Evolutionary conservation across 164 flowering plant genomes (phyloP), one percentile per base, ranked within the genome.

Genomic region (Annona squamosa): DNA sequence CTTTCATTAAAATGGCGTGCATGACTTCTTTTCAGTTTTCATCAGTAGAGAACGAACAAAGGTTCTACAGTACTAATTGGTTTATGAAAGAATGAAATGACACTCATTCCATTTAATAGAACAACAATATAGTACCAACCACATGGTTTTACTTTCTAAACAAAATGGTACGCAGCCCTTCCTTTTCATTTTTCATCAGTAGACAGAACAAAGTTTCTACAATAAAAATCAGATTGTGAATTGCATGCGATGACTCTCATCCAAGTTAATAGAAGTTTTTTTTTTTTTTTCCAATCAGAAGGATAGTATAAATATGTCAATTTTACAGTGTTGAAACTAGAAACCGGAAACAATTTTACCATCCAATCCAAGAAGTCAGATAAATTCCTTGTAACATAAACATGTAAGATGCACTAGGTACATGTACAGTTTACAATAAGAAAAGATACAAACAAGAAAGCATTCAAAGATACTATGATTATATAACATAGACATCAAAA

Each of bases 381-480:
- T 43, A 69, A 52, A 26, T 19, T 52, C 44, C 59, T 5, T 41
- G 48, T 42, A 48, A 69, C 61, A 69, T 69, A 19, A 41, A 69
- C 41, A 52, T 17, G 3, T 68, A 44, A n/a, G 46, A 45, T 17
- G 18, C 13, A 68, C 71, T 69, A 69, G 17, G 48, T 52, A 71
- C 73, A 71, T 62, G 73, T 71, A 71, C 73, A 71, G 59, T 61
- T 62, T 63, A 43, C 67, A 63, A 62, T 63, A 71, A 13, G 37
- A 26, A 26, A 26, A 26, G 63, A 46, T 46, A 71, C 73, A 71
- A 4, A 61, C 57, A 5, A 71, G 37, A 18, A 71, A 57, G 41
- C 73, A 71, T 71, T 18, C 48, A 71, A 67, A 71, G 63, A 44
- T 71, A 62, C 46, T 66, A 46, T 66, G 46, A 66, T 42, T 43